A percentile compares a stretch with the other conserved stretches of the same genome.
Evolutionary conservation across 306 rosid species (phyloP).

Genomic region (Astragalus membranaceus): DNA sequence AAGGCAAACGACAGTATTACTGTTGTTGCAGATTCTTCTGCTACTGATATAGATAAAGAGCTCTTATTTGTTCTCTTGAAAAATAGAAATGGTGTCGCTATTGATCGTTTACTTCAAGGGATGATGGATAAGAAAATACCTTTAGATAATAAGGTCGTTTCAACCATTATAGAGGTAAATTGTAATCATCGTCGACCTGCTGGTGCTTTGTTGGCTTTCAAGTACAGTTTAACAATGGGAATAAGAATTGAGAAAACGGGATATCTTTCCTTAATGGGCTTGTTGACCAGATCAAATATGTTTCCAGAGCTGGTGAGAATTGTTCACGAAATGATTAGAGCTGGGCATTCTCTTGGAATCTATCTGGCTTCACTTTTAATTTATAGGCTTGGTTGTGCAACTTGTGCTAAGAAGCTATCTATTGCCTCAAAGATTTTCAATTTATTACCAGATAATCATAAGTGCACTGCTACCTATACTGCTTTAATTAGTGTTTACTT

Average conservation of each 20-base stretch:
- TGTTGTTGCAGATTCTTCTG: conserved; percentile 11
- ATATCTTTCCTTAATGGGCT: conserved; percentile 57
- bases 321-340: conserved; percentile 49
- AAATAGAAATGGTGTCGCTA: conserved; percentile 46
- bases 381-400: conserved; percentile 53
- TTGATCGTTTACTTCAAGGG: conserved; percentile 49
- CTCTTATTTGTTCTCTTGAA: conserved; percentile 49
- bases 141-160: conserved; percentile 38
- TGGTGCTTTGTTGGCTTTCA: conserved; percentile 60
- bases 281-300: conserved; percentile 45
- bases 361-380: conserved; percentile 53
- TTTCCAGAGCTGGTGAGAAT: conserved; percentile 39
- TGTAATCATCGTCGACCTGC: conserved; percentile 40
- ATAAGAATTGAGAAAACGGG: conserved; percentile 41
- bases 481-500: conserved; percentile 62
- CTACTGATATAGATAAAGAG: conserved; percentile 32
- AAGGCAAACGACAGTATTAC: conserved; percentile 15
- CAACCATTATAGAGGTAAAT: conserved; percentile 54
- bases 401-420: conserved; percentile 48
- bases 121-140: conserved; percentile 37
- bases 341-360: conserved; percentile 63
- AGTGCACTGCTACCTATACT: conserved; percentile 69
- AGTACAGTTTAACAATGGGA: conserved; percentile 43
- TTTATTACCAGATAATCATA: conserved; percentile 53
- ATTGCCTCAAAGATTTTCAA: conserved; percentile 51